Conservation (phyloP, 2,329 filamentous ascomycete species). For the Colletotrichum destructivum region DNA sequence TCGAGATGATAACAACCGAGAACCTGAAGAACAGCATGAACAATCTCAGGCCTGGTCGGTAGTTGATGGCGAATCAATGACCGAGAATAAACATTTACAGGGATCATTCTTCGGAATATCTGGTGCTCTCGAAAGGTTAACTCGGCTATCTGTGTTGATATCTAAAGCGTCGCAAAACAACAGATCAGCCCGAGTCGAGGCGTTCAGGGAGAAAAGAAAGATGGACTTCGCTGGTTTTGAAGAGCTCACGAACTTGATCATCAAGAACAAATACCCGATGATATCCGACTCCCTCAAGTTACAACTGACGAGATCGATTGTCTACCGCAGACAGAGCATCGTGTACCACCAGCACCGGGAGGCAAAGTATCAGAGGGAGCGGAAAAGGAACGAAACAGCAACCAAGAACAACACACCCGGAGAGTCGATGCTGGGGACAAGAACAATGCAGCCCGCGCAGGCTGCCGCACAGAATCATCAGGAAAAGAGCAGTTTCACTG, state of each 20-base stretch:
- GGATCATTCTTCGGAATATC: background rate
- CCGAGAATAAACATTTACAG: background rate
- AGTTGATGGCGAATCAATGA: background rate
- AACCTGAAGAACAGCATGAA: background rate
- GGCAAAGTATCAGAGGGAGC: background rate
- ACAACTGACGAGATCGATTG: background rate
- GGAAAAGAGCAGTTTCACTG: background rate
- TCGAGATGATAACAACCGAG: background rate
- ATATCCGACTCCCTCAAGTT: background rate
- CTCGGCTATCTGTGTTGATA: background rate
- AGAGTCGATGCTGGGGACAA: background rate
- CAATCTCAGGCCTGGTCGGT: background rate
- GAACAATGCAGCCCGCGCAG: background rate
- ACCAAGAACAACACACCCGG: background rate
- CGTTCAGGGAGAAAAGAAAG: background rate
- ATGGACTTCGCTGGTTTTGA: background rate
- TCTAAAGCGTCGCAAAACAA: background rate
- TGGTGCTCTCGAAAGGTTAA: background rate
- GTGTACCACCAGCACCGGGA: background rate
- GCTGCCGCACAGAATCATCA: background rate
- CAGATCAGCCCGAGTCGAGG: background rate
- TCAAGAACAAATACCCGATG: background rate
- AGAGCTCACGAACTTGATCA: background rate
- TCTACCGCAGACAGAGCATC: background rate
- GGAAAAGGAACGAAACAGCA: background rate